A percentile compares a stretch with the other conserved stretches of the same genome.
Evolutionary conservation across 768 basidiomycete genomes (phyloP).

Genomic region (Boletus barrowsii): DNA sequence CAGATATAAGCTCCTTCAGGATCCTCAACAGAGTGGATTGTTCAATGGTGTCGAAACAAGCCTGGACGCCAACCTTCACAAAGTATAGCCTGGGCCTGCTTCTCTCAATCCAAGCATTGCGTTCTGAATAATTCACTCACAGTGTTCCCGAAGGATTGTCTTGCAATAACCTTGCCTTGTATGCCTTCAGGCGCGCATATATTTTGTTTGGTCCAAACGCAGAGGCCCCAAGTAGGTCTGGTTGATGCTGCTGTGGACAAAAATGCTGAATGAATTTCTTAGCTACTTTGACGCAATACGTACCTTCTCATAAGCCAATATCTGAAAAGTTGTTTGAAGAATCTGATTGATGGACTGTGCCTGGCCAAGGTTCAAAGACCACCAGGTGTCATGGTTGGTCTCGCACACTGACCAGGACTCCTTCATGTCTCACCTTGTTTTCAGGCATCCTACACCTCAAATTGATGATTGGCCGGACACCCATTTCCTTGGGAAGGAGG

Average conservation of each 20-base stretch:
- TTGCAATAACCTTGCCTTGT: constrained; percentile 52
- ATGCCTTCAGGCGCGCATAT: constrained; percentile 66
- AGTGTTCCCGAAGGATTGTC: constrained; percentile 41
- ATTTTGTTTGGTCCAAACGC: constrained; percentile 83
- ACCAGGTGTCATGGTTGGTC: not conserved
- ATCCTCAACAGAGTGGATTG: constrained; percentile 83
- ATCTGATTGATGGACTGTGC: constrained; percentile 83
- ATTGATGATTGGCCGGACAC: constrained; percentile 94
- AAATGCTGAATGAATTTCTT: not conserved
- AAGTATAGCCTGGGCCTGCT: constrained; percentile 86
- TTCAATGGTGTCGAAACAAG: constrained; percentile 95
- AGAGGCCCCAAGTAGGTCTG: constrained; percentile 71
- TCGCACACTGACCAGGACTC: not conserved
- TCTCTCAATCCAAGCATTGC: not conserved
- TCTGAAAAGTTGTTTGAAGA: constrained; percentile 79
- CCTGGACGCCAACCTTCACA: constrained; percentile 93
- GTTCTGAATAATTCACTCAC: constrained; percentile 37
- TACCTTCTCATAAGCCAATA: constrained; percentile 87
- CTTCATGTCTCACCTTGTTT: constrained; percentile 27
- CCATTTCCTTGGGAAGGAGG: constrained; percentile 90
- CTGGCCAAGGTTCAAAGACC: constrained; percentile 32
- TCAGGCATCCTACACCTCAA: constrained; percentile 50
- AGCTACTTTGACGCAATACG: not conserved
- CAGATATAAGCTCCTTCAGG: constrained; percentile 65
- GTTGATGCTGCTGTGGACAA: constrained; percentile 51